Evolutionary conservation across 768 basidiomycete genomes (phyloP).

Genomic region (Podaxis pistillaris): DNA sequence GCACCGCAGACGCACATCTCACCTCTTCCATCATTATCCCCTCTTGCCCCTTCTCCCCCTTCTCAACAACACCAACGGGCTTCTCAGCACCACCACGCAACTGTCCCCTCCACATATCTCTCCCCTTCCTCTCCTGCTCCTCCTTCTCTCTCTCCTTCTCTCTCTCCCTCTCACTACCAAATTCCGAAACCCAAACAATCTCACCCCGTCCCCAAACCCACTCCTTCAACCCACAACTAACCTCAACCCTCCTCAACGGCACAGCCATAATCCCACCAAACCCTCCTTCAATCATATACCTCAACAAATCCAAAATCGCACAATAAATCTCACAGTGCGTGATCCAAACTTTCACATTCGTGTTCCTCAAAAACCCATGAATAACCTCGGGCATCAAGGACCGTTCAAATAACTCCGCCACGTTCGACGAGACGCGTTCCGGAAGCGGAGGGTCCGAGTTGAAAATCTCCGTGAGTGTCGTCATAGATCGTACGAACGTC

Average conservation of each 20-base stretch:
- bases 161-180: too few relatives aligned
- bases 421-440: background rate
- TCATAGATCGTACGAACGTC: slow-evolving; percentile 1
- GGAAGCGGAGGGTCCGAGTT: background rate
- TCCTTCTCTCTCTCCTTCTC: background rate
- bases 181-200: slow-evolving; percentile 11
- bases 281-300: slow-evolving; percentile 17
- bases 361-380: slow-evolving; percentile 29
- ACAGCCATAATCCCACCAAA: slow-evolving; percentile 20
- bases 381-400: slow-evolving; percentile 32
- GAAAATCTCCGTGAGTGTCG: slow-evolving; percentile 5
- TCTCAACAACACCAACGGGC: background rate
- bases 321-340: slow-evolving; percentile 32
- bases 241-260: slow-evolving; percentile 21
- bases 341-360: slow-evolving; percentile 34
- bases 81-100: slow-evolving; percentile 12
- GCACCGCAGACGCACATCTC: slow-evolving; percentile 10
- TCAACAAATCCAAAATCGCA: slow-evolving; percentile 28
- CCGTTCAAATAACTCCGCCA: slow-evolving; percentile 8
- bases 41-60: slow-evolving; percentile 1
- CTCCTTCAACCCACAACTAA: slow-evolving; percentile 21
- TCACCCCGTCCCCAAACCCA: slow-evolving; percentile 21
- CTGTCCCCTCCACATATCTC: slow-evolving; percentile 4
- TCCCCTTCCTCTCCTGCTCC: background rate
- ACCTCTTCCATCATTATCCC: slow-evolving; percentile 5